Evolutionary conservation across 306 rosid species (phyloP).

Genomic region (Ziziphus jujuba): DNA sequence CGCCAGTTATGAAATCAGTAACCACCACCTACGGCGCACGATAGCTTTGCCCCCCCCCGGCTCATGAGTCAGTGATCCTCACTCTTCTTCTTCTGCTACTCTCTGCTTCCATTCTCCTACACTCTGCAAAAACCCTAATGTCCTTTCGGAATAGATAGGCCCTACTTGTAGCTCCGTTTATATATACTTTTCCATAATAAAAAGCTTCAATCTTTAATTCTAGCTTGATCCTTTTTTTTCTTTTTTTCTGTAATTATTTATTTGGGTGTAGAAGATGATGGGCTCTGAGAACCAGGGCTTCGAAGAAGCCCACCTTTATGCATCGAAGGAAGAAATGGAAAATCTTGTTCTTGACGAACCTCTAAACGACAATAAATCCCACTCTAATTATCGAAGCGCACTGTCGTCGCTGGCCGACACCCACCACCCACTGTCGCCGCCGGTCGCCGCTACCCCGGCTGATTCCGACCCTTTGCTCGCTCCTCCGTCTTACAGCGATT

Average conservation of each 20-base stretch:
- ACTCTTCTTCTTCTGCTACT: neutral
- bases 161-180: neutral
- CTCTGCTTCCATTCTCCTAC: slow-evolving; percentile 2
- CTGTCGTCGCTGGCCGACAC: slow-evolving; percentile 55
- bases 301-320: slow-evolving; percentile 49
- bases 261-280: slow-evolving; percentile 59
- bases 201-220: neutral
- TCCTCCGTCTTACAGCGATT: slow-evolving; percentile 43
- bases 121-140: slow-evolving; percentile 25
- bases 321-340: slow-evolving; percentile 56
- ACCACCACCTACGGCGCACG: slow-evolving; percentile 26
- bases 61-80: neutral
- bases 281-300: slow-evolving; percentile 65
- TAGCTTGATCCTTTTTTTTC: neutral
- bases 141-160: neutral
- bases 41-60: slow-evolving; percentile 15
- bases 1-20: slow-evolving; percentile 5
- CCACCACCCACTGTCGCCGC: slow-evolving; percentile 47
- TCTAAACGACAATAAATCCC: slow-evolving; percentile 38
- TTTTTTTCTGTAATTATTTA: neutral
- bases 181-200: neutral
- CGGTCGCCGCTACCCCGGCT: slow-evolving; percentile 26
- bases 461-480: slow-evolving; percentile 45
- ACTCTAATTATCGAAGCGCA: slow-evolving; percentile 72
- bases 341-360: slow-evolving; percentile 59